phyloP scores from a whole-genome alignment of 78 protist genomes.

The Polysphondylium violaceum region DNA sequence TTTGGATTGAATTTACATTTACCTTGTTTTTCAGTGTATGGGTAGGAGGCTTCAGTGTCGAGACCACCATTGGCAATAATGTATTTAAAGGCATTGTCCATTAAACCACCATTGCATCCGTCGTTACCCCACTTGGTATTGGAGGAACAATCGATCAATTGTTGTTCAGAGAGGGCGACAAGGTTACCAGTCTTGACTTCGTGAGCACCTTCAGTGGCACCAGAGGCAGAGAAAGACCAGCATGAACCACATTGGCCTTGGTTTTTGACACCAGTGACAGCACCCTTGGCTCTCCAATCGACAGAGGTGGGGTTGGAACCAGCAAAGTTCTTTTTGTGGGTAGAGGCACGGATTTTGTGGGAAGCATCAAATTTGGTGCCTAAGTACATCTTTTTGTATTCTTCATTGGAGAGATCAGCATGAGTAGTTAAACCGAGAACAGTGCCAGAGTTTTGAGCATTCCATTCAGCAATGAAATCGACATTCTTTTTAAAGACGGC shows the following conservation, averaged over 20 bases:
- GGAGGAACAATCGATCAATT: constrained; percentile 82
- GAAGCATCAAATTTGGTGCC: constrained; percentile 45
- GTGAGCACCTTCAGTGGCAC: constrained; percentile 76
- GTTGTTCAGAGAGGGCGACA: constrained; percentile 83
- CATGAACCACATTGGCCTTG: constrained; percentile 91
- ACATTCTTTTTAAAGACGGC: constrained; percentile 39
- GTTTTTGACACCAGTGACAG: constrained; percentile 84
- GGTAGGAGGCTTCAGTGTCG: constrained; percentile 89
- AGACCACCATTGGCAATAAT: constrained; percentile 73
- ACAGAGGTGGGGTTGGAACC: neutral
- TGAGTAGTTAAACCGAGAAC: constrained; percentile 48
- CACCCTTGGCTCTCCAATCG: constrained; percentile 85
- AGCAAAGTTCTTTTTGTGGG: neutral
- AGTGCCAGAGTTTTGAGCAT: constrained; percentile 53
- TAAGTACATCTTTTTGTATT: constrained; percentile 36
- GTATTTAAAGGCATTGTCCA: constrained; percentile 62
- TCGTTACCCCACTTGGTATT: constrained; percentile 25
- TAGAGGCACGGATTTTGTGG: neutral
- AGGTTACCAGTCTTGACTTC: neutral
- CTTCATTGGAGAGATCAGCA: constrained; percentile 76
- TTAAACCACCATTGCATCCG: constrained; percentile 87
- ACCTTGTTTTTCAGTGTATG: constrained; percentile 73
- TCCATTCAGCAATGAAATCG: constrained; percentile 50
- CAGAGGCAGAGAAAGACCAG: constrained; percentile 81
- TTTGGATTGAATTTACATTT: constrained; percentile 39